These are phyloP conservation scores for Monosporascus ibericus DNA, from an alignment of 2,329 filamentous ascomycete species.

Conservation along the genomic window DNA sequence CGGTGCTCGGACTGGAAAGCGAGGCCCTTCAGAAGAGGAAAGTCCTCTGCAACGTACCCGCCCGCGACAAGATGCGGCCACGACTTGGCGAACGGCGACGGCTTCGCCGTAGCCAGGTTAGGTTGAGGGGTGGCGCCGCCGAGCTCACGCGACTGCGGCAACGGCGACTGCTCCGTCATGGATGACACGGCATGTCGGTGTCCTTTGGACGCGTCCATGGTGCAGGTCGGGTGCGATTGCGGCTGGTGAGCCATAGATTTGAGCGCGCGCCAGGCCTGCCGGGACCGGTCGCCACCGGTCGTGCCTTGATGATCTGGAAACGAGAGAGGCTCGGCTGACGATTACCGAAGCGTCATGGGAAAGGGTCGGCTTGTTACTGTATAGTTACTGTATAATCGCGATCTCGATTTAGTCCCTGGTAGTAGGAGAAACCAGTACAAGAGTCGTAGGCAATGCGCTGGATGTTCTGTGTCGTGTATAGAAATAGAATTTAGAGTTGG, in stretches of 20 bases:
- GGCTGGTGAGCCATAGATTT: conserved; percentile 11
- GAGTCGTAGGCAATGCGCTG: too few species aligned
- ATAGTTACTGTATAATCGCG: too few species aligned
- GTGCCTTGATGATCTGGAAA: too few species aligned
- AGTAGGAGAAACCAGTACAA: too few species aligned
- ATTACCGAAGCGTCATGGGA: too few species aligned
- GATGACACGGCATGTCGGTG: conserved; percentile 11
- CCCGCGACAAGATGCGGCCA: conserved; percentile 91
- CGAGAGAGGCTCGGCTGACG: too few species aligned
- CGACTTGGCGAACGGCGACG: conserved; percentile 60
- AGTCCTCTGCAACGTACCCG: conserved; percentile 53
- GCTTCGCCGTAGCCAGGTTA: conserved; percentile 27
- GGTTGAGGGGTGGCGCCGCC: conserved; percentile 48
- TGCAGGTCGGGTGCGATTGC: conserved; percentile 14
- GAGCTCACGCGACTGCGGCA: conserved; percentile 56
- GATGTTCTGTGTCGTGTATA: too few species aligned
- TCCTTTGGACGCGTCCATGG: conserved; percentile 15
- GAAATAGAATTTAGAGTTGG: too few species aligned
- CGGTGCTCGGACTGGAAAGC: neutral
- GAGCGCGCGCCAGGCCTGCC: conserved; percentile 2
- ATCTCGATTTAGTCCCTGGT: too few species aligned
- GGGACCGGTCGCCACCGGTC: neutral
- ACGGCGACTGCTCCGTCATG: conserved; percentile 21
- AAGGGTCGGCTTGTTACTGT: too few species aligned
- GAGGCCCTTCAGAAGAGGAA: neutral